Evolutionary conservation across 495 filamentous ascomycete genomes (phyloP).

Genomic region (Penicillium ucsense): DNA sequence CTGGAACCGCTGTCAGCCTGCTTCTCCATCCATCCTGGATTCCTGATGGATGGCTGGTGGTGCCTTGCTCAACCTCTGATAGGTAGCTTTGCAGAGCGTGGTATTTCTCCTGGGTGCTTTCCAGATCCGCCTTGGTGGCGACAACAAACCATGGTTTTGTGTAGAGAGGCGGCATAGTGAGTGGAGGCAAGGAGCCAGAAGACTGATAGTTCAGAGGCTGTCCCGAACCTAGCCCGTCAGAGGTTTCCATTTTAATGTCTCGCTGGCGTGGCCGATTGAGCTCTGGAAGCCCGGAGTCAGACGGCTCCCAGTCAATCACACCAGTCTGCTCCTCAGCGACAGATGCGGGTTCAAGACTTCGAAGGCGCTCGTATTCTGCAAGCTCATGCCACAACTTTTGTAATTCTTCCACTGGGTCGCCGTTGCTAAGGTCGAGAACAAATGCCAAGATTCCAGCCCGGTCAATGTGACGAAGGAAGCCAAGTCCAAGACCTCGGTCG

Average conservation of each 20-base stretch:
- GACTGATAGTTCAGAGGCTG: constrained; percentile 6
- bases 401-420: constrained; percentile 67
- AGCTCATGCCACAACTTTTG: constrained; percentile 84
- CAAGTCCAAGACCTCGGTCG: constrained; percentile 83
- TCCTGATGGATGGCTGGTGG: constrained; percentile 59
- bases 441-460: constrained; percentile 87
- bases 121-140: constrained; percentile 87
- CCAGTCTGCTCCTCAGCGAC: constrained; percentile 37
- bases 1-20: constrained; percentile 60
- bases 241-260: constrained; percentile 7
- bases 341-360: constrained; percentile 43
- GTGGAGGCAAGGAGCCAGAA: constrained; percentile 18
- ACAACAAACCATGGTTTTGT: constrained; percentile 96
- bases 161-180: constrained; percentile 54
- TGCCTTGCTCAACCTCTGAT: constrained; percentile 44
- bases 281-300: constrained; percentile 16
- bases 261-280: constrained; percentile 3
- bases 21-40: constrained; percentile 57
- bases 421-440: constrained; percentile 75
- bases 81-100: constrained; percentile 57
- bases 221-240: constrained; percentile 9
- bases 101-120: constrained; percentile 70
- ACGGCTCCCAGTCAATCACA: constrained; percentile 19
- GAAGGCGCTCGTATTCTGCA: constrained; percentile 70
- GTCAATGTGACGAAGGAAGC: constrained; percentile 90